Evolutionary conservation across 345 rosid genomes (phyloP).

Genomic region (Garcia nutans): DNA sequence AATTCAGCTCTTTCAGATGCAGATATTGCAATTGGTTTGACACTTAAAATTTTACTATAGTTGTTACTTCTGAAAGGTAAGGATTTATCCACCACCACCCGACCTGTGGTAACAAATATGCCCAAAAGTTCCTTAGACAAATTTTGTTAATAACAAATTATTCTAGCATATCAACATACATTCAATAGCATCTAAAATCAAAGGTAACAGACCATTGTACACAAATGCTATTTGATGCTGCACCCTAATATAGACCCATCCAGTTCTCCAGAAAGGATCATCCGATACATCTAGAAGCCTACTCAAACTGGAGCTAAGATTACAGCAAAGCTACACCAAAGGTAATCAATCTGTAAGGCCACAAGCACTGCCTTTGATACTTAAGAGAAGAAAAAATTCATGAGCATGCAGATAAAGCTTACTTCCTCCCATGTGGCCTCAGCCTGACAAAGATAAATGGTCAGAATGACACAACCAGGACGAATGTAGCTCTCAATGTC

Average conservation of each 20-base stretch:
- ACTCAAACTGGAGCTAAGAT: slow-evolving; percentile 71
- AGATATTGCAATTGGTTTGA: slow-evolving; percentile 78
- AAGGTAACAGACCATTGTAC: slow-evolving; percentile 57
- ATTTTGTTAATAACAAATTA: neutral
- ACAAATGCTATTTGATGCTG: slow-evolving; percentile 83
- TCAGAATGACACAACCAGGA: slow-evolving; percentile 90
- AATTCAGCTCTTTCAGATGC: slow-evolving; percentile 58
- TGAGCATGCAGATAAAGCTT: slow-evolving; percentile 32
- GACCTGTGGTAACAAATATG: slow-evolving; percentile 54
- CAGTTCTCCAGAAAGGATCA: slow-evolving; percentile 80
- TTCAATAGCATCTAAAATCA: slow-evolving; percentile 9
- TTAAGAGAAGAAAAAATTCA: slow-evolving; percentile 1
- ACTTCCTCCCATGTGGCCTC: slow-evolving; percentile 95
- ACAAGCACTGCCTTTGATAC: neutral
- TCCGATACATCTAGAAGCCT: slow-evolving; percentile 75
- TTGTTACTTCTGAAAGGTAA: slow-evolving; percentile 59
- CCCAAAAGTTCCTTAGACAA: slow-evolving; percentile 13
- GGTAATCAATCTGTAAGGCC: slow-evolving; percentile 26
- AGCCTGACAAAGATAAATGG: slow-evolving; percentile 79
- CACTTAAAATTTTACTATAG: slow-evolving; percentile 56
- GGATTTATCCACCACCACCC: slow-evolving; percentile 67
- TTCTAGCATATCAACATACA: neutral
- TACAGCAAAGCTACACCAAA: slow-evolving; percentile 59
- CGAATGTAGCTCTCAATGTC: slow-evolving; percentile 99
- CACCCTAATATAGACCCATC: slow-evolving; percentile 77